Evolutionary conservation across 2,329 filamentous ascomycete species (phyloP), one percentile per base, ranked within the genome.

Genomic region (Ophiobolus disseminans): DNA sequence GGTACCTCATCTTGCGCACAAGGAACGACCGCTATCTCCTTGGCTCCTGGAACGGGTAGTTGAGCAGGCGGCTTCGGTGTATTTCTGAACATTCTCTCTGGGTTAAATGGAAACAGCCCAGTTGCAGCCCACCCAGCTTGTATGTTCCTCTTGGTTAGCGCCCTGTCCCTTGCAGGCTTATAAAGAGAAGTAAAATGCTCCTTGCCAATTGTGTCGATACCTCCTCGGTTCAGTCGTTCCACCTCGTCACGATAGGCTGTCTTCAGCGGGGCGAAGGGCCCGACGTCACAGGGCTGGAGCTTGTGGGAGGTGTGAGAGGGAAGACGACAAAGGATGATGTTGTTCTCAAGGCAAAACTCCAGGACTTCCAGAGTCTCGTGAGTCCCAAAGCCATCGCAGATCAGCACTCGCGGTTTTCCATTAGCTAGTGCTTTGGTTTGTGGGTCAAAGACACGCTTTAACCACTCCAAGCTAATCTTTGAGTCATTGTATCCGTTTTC

Each of bases 391-490:
- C 35, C 58, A 40, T 75, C 61, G n/a, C n/a, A n/a, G n/a, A n/a
- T n/a, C n/a, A n/a, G n/a, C n/a, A n/a, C n/a, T n/a, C 67, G 66
- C 48, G 60, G 68, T 51, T 60, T 68, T 5, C 53, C 20, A 26
- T 69, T 60, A 44, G 66, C 69, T 41, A 40, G 41, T 17, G 41
- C 53, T 60, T 57, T 66, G 10, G 67, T 74, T 50, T 68, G 31
- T 16, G 66, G 68, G 55, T 75, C 48, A 53, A 74, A 74, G 3
- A 75, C 53, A 47, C 43, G 57, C 52, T 57, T 66, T 22, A 73
- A 55, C 72, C 58, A 75, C 51, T 74, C 41, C 5, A 73, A 59
- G 55, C 59, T 72, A 26, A 73, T 70, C 19, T 64, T 55, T 10
- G 58, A 68, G 47, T 73, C 47, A 35, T 46, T 55, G 45, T 62